Base-by-base conservation (phyloP, 768 basidiomycete species). In the Boletus coccyginus region DNA sequence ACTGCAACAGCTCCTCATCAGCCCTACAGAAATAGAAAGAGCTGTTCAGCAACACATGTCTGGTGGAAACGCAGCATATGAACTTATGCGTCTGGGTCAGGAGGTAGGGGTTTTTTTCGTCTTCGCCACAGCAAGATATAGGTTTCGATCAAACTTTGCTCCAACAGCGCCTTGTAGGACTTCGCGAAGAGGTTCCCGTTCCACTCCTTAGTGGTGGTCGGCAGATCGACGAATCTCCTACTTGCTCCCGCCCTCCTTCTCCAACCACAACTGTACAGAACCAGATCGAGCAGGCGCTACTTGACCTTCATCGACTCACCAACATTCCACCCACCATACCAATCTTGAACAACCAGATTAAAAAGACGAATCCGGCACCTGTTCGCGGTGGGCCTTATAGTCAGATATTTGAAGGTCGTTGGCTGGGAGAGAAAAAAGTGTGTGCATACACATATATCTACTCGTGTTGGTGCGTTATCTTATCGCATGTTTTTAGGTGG, bases 361-460 rank as follows among this genome's bases (percentile, higher is more conserved):
- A 62, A 46, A 77, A 72, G 52, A n/a, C 44, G 4, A 52, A 51
- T 0, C 63, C 73, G 12, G 50, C 71, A n/a, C 66, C 82, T 8
- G 64, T 80, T 41, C 78, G 78, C 16, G 79, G 79, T 44, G 83
- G 85, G 29, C 73, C 73, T 21, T 81, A 81, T 57, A 83, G 81
- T 62, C 78, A 83, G 50, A 75, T 86, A 40, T 85, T 74, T 70
- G 64, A 76, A 53, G 85, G 84, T 17, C 70, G 62, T 32, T 85
- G 84, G 84, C 63, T 85, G 14, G 78, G 73, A n/a, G 74, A 75
- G 59, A 76, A 81, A 61, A 82, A 79, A 72, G 82, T 79, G 52
- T 21, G 53, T 17, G 52, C 38, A 21, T 21, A 21, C 21, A 40
- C n/a, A 48, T 44, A 19, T 10, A 7, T n/a, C 8, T 33, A 21